Evolutionary conservation across 2,329 filamentous ascomycete species (phyloP).

Genomic region (Diplodia scrobiculata): DNA sequence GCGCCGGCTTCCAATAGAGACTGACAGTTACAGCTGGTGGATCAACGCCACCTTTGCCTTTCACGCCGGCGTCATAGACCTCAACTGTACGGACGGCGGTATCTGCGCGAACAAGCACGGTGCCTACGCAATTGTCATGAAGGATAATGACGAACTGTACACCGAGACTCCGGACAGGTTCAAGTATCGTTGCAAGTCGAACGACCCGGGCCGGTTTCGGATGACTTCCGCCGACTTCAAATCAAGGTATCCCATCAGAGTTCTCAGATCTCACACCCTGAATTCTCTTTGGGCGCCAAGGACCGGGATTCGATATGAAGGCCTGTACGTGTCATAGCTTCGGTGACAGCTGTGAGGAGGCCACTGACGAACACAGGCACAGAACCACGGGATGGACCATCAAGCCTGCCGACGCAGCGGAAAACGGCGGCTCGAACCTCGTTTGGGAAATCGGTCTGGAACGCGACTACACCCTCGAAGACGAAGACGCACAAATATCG

Average conservation of each 20-base stretch:
- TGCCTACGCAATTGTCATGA: constrained; percentile 52
- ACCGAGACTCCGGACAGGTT: constrained; percentile 42
- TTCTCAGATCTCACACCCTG: constrained; percentile 50
- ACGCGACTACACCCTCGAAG: constrained; percentile 36
- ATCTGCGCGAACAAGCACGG: constrained; percentile 48
- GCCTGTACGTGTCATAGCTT: constrained; percentile 45
- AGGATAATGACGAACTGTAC: constrained; percentile 45
- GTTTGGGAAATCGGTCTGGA: constrained; percentile 48
- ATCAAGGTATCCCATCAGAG: constrained; percentile 48
- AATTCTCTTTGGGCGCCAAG: constrained; percentile 51
- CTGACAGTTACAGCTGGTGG: constrained; percentile 50
- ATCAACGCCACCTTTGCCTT: constrained; percentile 53
- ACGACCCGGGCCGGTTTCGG: constrained; percentile 50
- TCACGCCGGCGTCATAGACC: constrained; percentile 53
- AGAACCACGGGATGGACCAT: constrained; percentile 49
- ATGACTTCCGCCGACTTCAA: constrained; percentile 48
- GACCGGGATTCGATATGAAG: constrained; percentile 54
- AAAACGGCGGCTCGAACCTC: constrained; percentile 35
- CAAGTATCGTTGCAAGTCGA: constrained; percentile 45
- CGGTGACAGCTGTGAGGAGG: not conserved
- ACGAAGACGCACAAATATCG: constrained; percentile 38
- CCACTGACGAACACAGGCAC: constrained; percentile 35
- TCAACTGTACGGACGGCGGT: constrained; percentile 46
- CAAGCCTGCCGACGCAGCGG: constrained; percentile 32
- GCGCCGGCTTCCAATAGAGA: not conserved